These are phyloP conservation scores for Colletotrichum sidae DNA, from an alignment of 2,329 filamentous ascomycete genomes.

Conservation along the genomic window DNA sequence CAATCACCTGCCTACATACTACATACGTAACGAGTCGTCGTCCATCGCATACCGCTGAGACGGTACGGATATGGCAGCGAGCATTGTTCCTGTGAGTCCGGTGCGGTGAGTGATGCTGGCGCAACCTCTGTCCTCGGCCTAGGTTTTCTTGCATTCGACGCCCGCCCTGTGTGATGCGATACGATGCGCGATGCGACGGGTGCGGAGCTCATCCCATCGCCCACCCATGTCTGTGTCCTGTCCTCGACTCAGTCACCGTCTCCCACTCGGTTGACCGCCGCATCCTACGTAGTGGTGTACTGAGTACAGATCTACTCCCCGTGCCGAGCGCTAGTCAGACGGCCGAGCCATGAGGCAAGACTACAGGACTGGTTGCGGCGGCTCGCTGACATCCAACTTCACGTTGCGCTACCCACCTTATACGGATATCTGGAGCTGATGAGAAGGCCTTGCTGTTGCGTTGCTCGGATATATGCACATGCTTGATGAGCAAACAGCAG, in stretches of 20 bases:
- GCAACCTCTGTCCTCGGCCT: slow-evolving; percentile 4
- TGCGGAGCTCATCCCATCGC: slow-evolving; percentile 7
- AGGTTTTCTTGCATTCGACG: slow-evolving; percentile 2
- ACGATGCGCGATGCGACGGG: not conserved
- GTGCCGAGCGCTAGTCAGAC: too few relatives aligned
- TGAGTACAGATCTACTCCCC: not conserved
- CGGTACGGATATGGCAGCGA: not conserved
- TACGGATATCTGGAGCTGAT: too few relatives aligned
- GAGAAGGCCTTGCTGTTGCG: too few relatives aligned
- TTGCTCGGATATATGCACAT: not conserved
- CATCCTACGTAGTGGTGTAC: not conserved
- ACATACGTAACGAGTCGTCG: too few relatives aligned
- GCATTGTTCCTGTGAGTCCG: not conserved
- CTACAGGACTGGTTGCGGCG: slow-evolving; percentile 4
- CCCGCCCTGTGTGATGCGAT: slow-evolving; percentile 14
- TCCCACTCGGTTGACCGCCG: slow-evolving; percentile 14
- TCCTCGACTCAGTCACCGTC: slow-evolving; percentile 13
- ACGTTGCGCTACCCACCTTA: too few relatives aligned
- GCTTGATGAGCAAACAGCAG: not conserved
- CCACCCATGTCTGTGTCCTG: slow-evolving; percentile 2
- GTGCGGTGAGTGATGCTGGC: not conserved
- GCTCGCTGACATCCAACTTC: not conserved
- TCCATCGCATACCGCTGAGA: too few relatives aligned
- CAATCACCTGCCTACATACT: too few relatives aligned
- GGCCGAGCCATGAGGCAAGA: not conserved